Evolutionary conservation across 1,284 basidiomycete species (phyloP), one percentile per base, ranked within the genome.

Genomic region (Cerioporus squamosus): DNA sequence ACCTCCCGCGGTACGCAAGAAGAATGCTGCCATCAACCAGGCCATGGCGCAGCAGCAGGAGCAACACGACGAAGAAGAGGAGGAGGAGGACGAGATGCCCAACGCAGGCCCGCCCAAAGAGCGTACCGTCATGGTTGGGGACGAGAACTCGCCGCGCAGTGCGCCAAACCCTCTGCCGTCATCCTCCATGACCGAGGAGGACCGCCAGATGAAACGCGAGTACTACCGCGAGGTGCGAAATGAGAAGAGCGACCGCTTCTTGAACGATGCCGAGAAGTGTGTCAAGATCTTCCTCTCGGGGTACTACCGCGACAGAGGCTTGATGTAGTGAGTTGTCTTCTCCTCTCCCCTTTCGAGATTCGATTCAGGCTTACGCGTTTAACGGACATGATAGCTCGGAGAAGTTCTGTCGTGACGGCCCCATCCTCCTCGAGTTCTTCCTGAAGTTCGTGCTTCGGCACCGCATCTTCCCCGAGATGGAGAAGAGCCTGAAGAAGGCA

Each of bases 261-360:
- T 90, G 45, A 70, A 78, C 59, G 78, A 89, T 54, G 86, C 88
- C 0, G 85, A 84, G 63, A 65, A 66, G 2, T 69, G 73, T 18
- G 70, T 84, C 29, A 80, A 78, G 53, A 74, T 88, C 8, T 91
- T 89, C 70, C 77, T 92, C 51, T 88, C 87, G 0, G 85, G 84
- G 4, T 83, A 84, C 62, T 85, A 84, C 74, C 78, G 81, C 23
- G 79, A 85, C 51, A 80, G 84, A 52, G 88, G 88, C 9, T 75
- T 90, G 47, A 76, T 85, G 48, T 90, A 82, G 87, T 88, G 26
- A 50, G 56, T 38, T 10, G 2, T 2, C 2, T 2, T 65, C 36
- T 68, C 2, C 15, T 15, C 36, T 2, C 6, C 65, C 36, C 68
- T 1, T 17, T 15, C 36, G 46, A 38, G 2, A 14, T n/a, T n/a